Evolutionary conservation across 495 filamentous ascomycete genomes (phyloP), one percentile per base, ranked within the genome.

Genomic region (Aspergillus asperescens): DNA sequence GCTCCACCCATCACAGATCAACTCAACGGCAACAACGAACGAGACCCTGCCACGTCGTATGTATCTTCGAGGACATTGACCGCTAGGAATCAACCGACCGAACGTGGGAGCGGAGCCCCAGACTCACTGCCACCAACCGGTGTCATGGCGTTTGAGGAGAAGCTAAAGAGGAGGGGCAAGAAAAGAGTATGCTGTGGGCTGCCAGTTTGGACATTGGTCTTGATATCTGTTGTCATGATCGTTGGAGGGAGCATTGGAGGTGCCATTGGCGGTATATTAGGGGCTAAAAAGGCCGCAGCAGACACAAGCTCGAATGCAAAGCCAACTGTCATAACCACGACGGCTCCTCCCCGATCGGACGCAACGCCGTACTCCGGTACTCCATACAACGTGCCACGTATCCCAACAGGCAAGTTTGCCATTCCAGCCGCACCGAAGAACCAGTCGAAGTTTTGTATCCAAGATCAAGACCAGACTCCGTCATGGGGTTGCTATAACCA

Each of bases 401-500:
- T 90, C 4, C 81, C 86, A 2, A 82, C 80, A 4, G 90, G 90
- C 9, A 69, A 68, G 2, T 95, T 69, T 59, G 54, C 69, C 31
- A 65, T 95, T 47, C 79, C 87, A 12, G 60, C 80, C n/a, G 61
- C 77, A 20, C 61, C 80, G 24, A 77, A 78, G 54, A 77, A 79
- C 54, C 68, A 66, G n/a, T 81, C 81, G 22, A 79, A 80, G 24
- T 78, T 79, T 12, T 96, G 90, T 66, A 70, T 96, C 29, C 69
- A 69, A 5, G 74, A 87, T 50, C 61, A 74, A 2, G 71, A 69
- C n/a, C 77, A 86, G 52, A 69, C 72, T 16, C 66, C 72, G 27
- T 80, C 89, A 5, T 96, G 90, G 90, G 77, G 71, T 39, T 96
- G 90, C 51, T 53, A 71, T 57, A 62, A 63, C 28, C 34, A 61